Percentiles rank a stretch among this genome's conserved stretches.
Evolutionary conservation across 441 rosid species (phyloP).

Genomic region (Pelargonium cotyledonis): DNA sequence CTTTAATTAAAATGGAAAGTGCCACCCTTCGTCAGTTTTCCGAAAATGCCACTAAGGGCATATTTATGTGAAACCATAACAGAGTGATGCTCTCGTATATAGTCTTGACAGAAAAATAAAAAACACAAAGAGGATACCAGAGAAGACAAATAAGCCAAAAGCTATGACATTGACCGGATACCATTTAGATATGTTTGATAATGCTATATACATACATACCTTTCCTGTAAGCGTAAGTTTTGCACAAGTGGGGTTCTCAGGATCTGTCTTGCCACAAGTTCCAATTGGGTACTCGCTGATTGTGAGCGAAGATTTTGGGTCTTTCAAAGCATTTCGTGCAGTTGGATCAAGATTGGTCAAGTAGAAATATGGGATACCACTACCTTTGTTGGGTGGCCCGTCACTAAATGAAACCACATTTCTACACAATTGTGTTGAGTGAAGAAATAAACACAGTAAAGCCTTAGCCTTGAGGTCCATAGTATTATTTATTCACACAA

Average conservation of each 20-base stretch:
- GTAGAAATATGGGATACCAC: conserved; percentile 83
- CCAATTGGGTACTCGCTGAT: conserved; percentile 81
- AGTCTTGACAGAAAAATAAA: no score
- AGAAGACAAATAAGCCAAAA: no score
- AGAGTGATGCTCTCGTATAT: no score
- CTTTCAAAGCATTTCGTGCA: conserved; percentile 63
- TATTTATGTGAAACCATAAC: no score
- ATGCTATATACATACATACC: conserved; percentile 27
- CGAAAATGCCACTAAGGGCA: no score
- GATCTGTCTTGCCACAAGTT: conserved; percentile 80
- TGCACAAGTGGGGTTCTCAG: conserved; percentile 78
- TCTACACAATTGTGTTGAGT: conserved; percentile 26
- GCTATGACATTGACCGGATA: no score
- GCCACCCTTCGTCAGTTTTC: no score
- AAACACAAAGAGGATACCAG: no score
- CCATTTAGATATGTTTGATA: no score
- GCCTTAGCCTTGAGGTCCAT: no score
- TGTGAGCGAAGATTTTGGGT: conserved; percentile 63
- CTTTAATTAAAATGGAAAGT: no score
- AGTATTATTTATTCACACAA: no score
- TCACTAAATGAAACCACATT: conserved; percentile 92
- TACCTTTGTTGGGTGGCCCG: conserved; percentile 55
- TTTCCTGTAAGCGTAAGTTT: conserved; percentile 85
- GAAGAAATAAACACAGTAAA: neutral
- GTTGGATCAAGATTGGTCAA: conserved; percentile 91